Percentiles rank a stretch among this genome's conserved stretches.
Evolutionary conservation across 495 filamentous ascomycete genomes (phyloP).

Genomic region (Lentithecium fluviatile): DNA sequence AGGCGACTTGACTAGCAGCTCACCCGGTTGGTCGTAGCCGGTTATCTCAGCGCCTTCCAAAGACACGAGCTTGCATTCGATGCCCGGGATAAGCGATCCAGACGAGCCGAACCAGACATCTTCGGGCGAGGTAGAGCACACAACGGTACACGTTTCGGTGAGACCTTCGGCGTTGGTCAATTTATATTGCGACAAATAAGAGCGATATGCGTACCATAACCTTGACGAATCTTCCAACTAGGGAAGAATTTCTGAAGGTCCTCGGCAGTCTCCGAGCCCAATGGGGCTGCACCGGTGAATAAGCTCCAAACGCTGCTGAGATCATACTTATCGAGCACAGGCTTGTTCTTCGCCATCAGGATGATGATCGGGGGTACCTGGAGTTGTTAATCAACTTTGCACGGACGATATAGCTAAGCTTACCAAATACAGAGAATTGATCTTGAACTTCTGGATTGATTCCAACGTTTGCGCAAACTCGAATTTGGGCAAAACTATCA

Average conservation of each 20-base stretch:
- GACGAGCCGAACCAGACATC: conserved; percentile 74
- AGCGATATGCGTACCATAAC: conserved; percentile 60
- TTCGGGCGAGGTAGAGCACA: conserved; percentile 60
- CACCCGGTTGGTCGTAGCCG: conserved; percentile 72
- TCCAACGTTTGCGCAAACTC: conserved; percentile 65
- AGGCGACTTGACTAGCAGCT: conserved; percentile 73
- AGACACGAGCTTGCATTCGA: conserved; percentile 67
- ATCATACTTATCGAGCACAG: conserved; percentile 67
- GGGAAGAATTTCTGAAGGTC: conserved; percentile 67
- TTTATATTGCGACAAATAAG: background rate
- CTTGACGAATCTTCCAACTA: conserved; percentile 67
- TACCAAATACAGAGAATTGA: conserved; percentile 67
- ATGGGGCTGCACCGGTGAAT: conserved; percentile 81
- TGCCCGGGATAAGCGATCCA: conserved; percentile 67
- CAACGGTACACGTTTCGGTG: conserved; percentile 78
- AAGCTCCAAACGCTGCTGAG: conserved; percentile 64
- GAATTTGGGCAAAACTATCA: conserved; percentile 82
- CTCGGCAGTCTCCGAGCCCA: conserved; percentile 74
- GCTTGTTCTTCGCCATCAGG: conserved; percentile 66
- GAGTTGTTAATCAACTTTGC: background rate
- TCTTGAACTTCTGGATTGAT: conserved; percentile 71
- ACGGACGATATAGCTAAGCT: conserved; percentile 27
- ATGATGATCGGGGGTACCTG: conserved; percentile 87
- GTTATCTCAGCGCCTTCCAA: conserved; percentile 74
- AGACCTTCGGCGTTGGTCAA: conserved; percentile 52